Conservation (phyloP, 225 moss, liverwort and hornwort species). For the Pleurozium schreberi region DNA sequence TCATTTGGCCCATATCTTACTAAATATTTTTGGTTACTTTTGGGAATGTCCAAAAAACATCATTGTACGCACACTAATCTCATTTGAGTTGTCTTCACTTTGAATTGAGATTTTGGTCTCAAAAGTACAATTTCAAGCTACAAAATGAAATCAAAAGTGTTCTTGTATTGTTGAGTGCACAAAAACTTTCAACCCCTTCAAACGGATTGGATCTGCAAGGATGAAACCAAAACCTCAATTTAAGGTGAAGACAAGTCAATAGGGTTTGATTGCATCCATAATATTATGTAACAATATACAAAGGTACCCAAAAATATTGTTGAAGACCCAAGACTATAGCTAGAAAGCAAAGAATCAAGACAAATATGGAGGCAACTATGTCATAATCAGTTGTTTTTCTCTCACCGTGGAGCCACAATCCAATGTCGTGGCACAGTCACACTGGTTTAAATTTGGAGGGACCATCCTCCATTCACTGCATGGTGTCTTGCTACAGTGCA, state of each 20-base stretch:
- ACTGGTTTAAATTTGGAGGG: too few relatives aligned
- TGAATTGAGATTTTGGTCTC: neutral
- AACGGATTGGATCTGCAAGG: neutral
- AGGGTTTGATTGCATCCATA: neutral
- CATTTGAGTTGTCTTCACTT: neutral
- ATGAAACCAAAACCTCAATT: neutral
- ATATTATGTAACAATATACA: neutral
- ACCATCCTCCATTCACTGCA: too few relatives aligned
- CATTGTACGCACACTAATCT: rapidly evolving
- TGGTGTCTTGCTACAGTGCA: too few relatives aligned
- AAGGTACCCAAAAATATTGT: neutral
- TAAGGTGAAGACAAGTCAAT: neutral
- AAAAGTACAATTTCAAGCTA: neutral
- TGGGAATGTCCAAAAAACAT: neutral
- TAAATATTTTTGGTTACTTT: neutral
- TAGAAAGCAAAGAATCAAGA: neutral
- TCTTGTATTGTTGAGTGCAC: too few relatives aligned
- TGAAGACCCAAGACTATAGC: neutral
- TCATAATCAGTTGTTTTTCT: too few relatives aligned
- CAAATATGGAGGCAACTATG: neutral
- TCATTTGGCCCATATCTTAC: neutral
- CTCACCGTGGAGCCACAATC: too few relatives aligned
- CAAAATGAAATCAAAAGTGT: neutral
- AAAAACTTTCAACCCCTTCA: neutral
- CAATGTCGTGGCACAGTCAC: too few relatives aligned